Conservation (phyloP, 345 rosid species). For the Euphorbia pulcherrima region DNA sequence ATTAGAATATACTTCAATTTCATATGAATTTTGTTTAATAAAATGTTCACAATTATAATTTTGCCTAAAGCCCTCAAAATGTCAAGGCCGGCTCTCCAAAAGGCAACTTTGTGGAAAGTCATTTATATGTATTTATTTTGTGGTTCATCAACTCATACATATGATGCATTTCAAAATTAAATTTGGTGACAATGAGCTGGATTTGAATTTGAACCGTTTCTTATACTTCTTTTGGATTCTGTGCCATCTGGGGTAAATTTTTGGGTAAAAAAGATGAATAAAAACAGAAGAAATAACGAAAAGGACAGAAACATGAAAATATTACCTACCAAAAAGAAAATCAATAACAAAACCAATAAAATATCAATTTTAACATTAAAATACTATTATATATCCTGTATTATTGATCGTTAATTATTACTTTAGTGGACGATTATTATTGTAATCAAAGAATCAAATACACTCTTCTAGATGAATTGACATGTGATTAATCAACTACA, state of each 20-base stretch:
- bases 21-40: no score
- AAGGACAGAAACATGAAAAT: constrained; percentile 3
- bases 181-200: no score
- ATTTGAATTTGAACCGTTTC: no score
- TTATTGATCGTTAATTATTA: constrained; percentile 20
- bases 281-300: neutral
- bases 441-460: constrained; percentile 10
- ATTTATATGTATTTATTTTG: no score
- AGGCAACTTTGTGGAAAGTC: no score
- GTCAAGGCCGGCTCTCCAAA: no score
- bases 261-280: neutral
- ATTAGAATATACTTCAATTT: no score
- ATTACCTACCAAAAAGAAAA: neutral
- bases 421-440: constrained; percentile 22
- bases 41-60: no score
- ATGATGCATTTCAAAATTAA: no score
- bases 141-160: no score
- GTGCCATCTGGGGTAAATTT: constrained; percentile 10
- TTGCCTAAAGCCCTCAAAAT: no score
- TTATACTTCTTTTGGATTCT: no score
- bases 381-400: neutral
- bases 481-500: neutral
- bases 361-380: constrained; percentile 5
- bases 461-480: neutral
- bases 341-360: neutral